Percentiles rank a stretch among this genome's conserved stretches.
Conservation (phyloP, 2,329 filamentous ascomycete genomes). For the Monilinia fructigena region DNA sequence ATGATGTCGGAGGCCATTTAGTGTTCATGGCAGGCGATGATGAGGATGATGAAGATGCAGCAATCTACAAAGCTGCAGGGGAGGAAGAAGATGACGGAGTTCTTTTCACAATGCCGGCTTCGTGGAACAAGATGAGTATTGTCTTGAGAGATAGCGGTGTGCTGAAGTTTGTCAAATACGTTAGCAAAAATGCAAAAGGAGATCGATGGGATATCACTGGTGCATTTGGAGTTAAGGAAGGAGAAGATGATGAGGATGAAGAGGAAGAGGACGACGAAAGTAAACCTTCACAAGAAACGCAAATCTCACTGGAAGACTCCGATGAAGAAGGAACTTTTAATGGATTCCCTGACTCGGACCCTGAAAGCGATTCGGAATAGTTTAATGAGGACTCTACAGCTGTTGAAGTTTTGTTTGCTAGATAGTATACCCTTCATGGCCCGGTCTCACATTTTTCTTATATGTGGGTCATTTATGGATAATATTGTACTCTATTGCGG, state of each 20-base stretch:
- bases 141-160: constrained; percentile 84
- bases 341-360: constrained; percentile 50
- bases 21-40: constrained; percentile 94
- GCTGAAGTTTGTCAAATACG: constrained; percentile 94
- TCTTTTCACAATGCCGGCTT: constrained; percentile 65
- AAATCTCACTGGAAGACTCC: constrained; percentile 42
- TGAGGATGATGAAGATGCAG: constrained; percentile 70
- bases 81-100: constrained; percentile 72
- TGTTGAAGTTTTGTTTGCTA: not conserved
- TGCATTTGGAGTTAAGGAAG: constrained; percentile 68
- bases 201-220: constrained; percentile 91
- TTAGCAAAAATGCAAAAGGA: constrained; percentile 76
- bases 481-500: constrained; percentile 8
- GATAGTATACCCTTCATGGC: constrained; percentile 1
- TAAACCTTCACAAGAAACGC: constrained; percentile 34
- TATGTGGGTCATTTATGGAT: constrained; percentile 18
- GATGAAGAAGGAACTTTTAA: constrained; percentile 57
- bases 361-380: constrained; percentile 39
- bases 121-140: constrained; percentile 89
- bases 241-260: constrained; percentile 46
- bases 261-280: constrained; percentile 40
- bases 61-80: constrained; percentile 74
- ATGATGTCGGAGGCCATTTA: constrained; percentile 72
- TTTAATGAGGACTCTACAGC: not conserved
- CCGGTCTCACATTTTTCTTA: not conserved